A percentile compares a stretch with the other conserved stretches of the same genome.
Evolutionary conservation across 73 alveolate species (phyloP).

Genomic region (Symbiodinium pilosum): DNA sequence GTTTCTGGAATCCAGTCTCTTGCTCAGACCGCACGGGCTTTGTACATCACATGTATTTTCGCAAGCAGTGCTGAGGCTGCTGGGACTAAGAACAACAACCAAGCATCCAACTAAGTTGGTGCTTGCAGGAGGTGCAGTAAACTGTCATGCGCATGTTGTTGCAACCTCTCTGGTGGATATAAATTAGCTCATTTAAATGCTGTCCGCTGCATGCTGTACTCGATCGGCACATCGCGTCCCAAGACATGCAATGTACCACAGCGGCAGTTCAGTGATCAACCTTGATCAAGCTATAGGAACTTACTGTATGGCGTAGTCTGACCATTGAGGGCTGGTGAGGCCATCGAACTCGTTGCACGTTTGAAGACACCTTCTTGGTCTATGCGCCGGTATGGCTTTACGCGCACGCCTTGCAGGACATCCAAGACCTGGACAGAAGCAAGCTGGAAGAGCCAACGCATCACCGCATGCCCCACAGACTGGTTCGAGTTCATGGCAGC

Average conservation of each 20-base stretch:
- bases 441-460: slow-evolving; percentile 15
- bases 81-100: background rate
- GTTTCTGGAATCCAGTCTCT: slow-evolving; percentile 4
- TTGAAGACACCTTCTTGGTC: slow-evolving; percentile 22
- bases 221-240: no score
- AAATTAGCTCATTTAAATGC: no score
- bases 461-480: background rate
- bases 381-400: slow-evolving; percentile 14
- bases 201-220: no score
- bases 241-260: no score
- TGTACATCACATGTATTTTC: background rate
- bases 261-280: no score
- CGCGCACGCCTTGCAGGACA: slow-evolving; percentile 16
- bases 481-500: background rate
- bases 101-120: background rate
- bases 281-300: no score
- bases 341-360: background rate
- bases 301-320: background rate
- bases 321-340: background rate
- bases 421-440: background rate
- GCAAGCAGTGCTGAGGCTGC: background rate
- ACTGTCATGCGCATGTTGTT: no score
- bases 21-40: background rate
- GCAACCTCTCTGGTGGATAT: no score
- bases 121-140: background rate